A percentile compares a stretch with the other conserved stretches of the same genome.
Conservation (phyloP, 768 basidiomycete species). For the Sutorius australiensis region DNA sequence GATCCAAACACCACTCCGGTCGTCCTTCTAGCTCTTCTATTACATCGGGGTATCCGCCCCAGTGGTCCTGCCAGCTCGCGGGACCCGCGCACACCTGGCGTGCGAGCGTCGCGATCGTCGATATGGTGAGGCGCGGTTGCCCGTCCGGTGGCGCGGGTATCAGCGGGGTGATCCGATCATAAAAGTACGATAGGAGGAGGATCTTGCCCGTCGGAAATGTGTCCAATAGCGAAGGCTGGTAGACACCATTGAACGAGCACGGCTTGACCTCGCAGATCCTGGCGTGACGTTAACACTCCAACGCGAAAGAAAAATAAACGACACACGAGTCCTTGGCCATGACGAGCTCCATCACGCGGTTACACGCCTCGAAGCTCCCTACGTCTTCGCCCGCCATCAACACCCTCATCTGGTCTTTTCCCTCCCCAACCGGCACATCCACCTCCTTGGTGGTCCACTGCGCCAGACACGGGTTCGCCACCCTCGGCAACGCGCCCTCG, state of each 20-base stretch:
- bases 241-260: constrained; percentile 96
- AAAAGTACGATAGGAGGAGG: constrained; percentile 96
- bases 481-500: constrained; percentile 3
- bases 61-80: constrained; percentile 49
- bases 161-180: constrained; percentile 86
- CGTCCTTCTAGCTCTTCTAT: constrained; percentile 72
- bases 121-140: constrained; percentile 41
- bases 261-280: constrained; percentile 89
- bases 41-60: constrained; percentile 43
- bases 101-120: constrained; percentile 63
- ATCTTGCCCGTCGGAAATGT: constrained; percentile 84
- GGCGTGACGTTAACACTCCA: neutral
- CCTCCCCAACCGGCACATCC: constrained; percentile 50
- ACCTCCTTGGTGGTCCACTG: constrained; percentile 60
- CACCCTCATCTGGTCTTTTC: constrained; percentile 49
- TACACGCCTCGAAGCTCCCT: constrained; percentile 84
- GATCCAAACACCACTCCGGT: constrained; percentile 93
- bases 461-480: constrained; percentile 78
- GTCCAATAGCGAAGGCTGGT: constrained; percentile 89
- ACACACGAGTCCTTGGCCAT: constrained; percentile 88
- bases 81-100: constrained; percentile 70
- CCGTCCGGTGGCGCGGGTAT: constrained; percentile 36
- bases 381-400: constrained; percentile 83
- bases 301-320: neutral
- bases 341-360: constrained; percentile 77